phyloP scores from a whole-genome alignment of 305 asterid genomes.

The Fraxinus ornus region DNA sequence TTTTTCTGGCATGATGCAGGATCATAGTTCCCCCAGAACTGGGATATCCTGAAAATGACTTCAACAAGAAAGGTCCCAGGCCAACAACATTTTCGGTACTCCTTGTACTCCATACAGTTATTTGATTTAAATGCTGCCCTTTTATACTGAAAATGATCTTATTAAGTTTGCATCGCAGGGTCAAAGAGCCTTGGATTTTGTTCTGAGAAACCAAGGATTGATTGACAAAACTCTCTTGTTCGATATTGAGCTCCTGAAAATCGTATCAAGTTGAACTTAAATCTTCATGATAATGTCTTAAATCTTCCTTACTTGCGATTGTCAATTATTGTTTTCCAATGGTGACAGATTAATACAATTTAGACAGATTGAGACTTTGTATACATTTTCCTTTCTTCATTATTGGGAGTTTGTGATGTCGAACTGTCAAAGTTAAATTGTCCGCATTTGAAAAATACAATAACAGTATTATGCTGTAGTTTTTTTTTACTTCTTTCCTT shows the following conservation, averaged over 20 bases:
- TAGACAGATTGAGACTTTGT: not conserved
- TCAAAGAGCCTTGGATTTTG: slow-evolving; percentile 93
- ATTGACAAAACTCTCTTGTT: slow-evolving; percentile 94
- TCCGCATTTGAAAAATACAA: too few relatives aligned
- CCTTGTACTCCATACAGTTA: not conserved
- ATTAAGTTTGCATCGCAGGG: slow-evolving; percentile 49
- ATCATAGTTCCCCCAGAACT: slow-evolving; percentile 92
- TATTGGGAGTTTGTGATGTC: not conserved
- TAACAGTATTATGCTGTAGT: too few relatives aligned
- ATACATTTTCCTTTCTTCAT: not conserved
- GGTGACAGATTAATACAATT: not conserved
- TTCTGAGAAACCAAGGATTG: slow-evolving; percentile 88
- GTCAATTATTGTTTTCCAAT: not conserved
- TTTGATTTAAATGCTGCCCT: not conserved
- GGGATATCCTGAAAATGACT: slow-evolving; percentile 94
- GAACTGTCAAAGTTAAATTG: not conserved
- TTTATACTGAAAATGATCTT: slow-evolving; percentile 15
- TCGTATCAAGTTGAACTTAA: slow-evolving; percentile 52
- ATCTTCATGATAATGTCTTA: not conserved
- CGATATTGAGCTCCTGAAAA: slow-evolving; percentile 86
- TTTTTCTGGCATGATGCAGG: slow-evolving; percentile 43
- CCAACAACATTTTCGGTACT: slow-evolving; percentile 97
- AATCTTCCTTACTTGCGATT: not conserved
- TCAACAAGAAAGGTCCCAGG: slow-evolving; percentile 90
- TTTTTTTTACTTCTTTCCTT: not conserved